A percentile compares a stretch with the other conserved stretches of the same genome.
These are phyloP conservation scores for Quercus lobata DNA, from an alignment of 331 rosid genomes.

Conservation along the genomic window DNA sequence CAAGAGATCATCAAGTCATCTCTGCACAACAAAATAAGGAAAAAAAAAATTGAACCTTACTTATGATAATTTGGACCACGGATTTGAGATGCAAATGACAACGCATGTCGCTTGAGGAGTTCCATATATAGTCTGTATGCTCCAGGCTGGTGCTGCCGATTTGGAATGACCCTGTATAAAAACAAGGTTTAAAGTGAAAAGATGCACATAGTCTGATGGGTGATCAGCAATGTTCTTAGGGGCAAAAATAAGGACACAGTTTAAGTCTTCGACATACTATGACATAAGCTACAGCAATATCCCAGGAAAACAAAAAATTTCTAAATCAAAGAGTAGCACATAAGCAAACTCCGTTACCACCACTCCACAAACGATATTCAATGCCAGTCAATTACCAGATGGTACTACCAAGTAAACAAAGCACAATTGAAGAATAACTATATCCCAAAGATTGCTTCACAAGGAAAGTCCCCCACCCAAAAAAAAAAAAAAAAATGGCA, in stretches of 20 bases:
- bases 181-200: not conserved
- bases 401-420: too few species aligned
- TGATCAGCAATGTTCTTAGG: not conserved
- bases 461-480: not conserved
- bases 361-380: too few species aligned
- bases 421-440: too few species aligned
- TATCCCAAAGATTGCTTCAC: too few species aligned
- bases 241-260: not conserved
- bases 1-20: not conserved
- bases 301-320: not conserved
- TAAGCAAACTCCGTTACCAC: not conserved
- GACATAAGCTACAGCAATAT: not conserved
- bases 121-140: constrained; percentile 78
- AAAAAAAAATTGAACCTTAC: constrained; percentile 40
- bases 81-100: constrained; percentile 47
- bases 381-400: too few species aligned
- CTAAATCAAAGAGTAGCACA: not conserved
- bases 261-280: not conserved
- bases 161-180: constrained; percentile 53
- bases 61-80: constrained; percentile 40
- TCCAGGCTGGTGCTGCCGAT: constrained; percentile 64
- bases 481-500: not conserved
- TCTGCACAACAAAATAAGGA: not conserved
- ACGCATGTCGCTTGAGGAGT: constrained; percentile 59
- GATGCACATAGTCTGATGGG: not conserved